Percentiles rank a stretch among this genome's conserved stretches.
phyloP scores from a whole-genome alignment of 2,329 filamentous ascomycete genomes.

The Hypocreales sp. region DNA sequence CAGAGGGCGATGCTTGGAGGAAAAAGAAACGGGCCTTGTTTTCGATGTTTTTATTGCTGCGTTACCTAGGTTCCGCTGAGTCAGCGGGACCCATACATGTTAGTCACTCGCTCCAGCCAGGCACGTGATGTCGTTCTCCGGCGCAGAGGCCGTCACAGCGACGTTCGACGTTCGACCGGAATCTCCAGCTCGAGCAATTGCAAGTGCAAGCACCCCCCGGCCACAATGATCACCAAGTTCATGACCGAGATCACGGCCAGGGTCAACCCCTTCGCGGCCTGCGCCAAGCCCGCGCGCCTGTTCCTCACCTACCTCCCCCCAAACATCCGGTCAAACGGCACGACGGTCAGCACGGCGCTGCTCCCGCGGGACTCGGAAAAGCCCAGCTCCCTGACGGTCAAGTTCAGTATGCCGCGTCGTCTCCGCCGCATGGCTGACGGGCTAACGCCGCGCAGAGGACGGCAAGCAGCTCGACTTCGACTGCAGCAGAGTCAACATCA shows the following conservation, averaged over 20 bases:
- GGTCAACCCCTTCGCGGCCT: conserved; percentile 82
- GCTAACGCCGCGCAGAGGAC: conserved; percentile 48
- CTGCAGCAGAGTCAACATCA: conserved; percentile 66
- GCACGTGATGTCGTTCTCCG: too few relatives aligned
- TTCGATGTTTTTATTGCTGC: too few relatives aligned
- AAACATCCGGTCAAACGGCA: conserved; percentile 54
- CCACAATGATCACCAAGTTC: conserved; percentile 68
- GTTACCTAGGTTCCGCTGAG: too few relatives aligned
- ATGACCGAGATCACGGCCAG: conserved; percentile 70
- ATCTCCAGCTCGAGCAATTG: too few relatives aligned
- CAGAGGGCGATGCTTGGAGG: conserved; percentile 8
- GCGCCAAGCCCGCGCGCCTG: conserved; percentile 68
- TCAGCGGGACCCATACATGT: too few relatives aligned
- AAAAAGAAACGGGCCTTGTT: conserved; percentile 1
- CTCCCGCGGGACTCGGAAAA: conserved; percentile 56
- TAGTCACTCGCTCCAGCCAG: too few relatives aligned
- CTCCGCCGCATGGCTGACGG: neutral
- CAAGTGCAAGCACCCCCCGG: conserved; percentile 1
- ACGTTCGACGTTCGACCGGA: too few relatives aligned
- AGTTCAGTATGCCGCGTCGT: conserved; percentile 57
- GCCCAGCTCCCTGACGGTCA: conserved; percentile 55
- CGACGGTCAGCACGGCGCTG: conserved; percentile 65
- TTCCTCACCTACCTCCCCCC: conserved; percentile 79
- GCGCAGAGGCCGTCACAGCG: too few relatives aligned
- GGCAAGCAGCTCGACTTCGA: conserved; percentile 81